Base-by-base conservation (phyloP, 306 rosid genomes). In the Vigna hirtella region DNA sequence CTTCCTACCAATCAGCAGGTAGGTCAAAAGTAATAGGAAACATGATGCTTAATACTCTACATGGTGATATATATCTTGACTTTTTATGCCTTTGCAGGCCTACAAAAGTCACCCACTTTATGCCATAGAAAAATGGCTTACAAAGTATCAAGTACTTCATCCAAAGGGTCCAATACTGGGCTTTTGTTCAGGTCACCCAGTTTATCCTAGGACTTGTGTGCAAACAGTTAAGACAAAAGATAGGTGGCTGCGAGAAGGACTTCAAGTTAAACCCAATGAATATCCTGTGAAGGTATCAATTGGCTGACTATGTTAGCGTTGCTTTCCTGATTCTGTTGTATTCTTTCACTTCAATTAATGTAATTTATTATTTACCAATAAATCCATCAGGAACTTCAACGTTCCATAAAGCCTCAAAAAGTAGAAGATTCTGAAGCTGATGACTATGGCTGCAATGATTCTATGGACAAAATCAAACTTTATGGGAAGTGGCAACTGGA, bases 1-100 rank as follows among this genome's bases (percentile, higher is more conserved):
- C 97, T 94, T 85, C 98, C 98, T 72, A 90, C 97, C 42, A 94
- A 94, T 83, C 98, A 94, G 79, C 97, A 89, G 97, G 97, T 92
- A 62, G 58, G 68, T 78, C 70, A 40, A 66, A 64, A 64, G 79
- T 65, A 64, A 38, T 74, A 12, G 76, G 26, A 67, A 72, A 77
- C 80, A 69, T 38, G 50, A 64, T 58, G 58, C 40, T 53, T 57
- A 48, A 73, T 69, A 73, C 80, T 48, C 48, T 22, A 30, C 64
- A 59, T 28, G 40, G 67, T 30, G 43, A 74, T 56, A 79, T 61
- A 32, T 62, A 59, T 43, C 42, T 42, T 51, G 36, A 74, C 70
- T n/a, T 42, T 76, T 45, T 73, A 81, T 61, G 75, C 77, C 53
- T 77, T 16, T 83, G 81, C 90, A 94, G 97, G 97, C 97, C 80